Evolutionary conservation across 768 basidiomycete genomes (phyloP), one percentile per base, ranked within the genome.

Genomic region (Tricholomella constricta): DNA sequence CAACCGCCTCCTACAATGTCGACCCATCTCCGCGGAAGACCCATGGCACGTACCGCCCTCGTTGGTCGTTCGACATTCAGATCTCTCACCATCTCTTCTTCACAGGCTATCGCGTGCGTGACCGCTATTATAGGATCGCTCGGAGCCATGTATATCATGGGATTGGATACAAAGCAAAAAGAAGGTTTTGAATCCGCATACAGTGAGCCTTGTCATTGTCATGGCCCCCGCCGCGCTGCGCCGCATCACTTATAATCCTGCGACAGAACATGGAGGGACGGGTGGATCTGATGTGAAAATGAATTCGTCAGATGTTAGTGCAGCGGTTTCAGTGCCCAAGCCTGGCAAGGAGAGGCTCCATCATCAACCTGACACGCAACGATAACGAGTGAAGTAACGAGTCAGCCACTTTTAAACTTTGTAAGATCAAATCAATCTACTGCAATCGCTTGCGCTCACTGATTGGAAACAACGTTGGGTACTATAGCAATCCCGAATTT

Each of bases 291-390:
- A 73, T 56, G 62, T 62, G 52, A 66, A 65, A 5, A 76, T 76
- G 74, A 71, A 59, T 42, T 73, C 72, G 1, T 63, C 67, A 1
- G 73, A 76, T 56, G 70, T 76, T 12, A 66, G 65, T 51, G 72
- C 70, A 6, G 71, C 68, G 4, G 72, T 74, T 6, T 73, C 72
- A 1, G 51, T 72, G 11, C 71, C 70, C 0, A 71, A 67, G 50
- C 70, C 69, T 7, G 65, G 65, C 15, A 65, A 65, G 35, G 63
- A 66, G 44, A 60, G 65, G 40, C 36, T 67, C 2, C 57, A 58
- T 23, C 57, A 56, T 25, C 59, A 48, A 17, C 22, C 40, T 26
- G 42, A 58, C 4, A 10, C 45, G 9, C 43, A 26, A 14, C 42
- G 34, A 14, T 22, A 42, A 35, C 34, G n/a, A 41, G 7, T 20